phyloP scores from a whole-genome alignment of 176 grass and related monocot genomes.

The Canna indica region DNA sequence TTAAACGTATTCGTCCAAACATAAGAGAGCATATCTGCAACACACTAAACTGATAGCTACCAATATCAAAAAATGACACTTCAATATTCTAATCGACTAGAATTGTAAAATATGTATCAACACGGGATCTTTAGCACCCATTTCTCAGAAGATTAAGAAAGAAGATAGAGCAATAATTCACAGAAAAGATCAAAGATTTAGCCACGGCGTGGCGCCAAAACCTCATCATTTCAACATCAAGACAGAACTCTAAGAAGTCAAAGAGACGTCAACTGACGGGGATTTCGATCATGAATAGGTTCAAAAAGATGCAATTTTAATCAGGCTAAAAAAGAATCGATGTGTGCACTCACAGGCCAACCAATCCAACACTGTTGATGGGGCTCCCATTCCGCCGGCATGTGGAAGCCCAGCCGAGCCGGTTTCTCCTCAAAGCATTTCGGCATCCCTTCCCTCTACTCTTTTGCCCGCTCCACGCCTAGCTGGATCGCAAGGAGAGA shows the following conservation, averaged over 20 bases:
- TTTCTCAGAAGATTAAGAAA: too few relatives aligned
- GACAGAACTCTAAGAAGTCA: neutral
- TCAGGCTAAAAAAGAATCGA: neutral
- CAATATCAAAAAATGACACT: too few relatives aligned
- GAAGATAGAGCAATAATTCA: too few relatives aligned
- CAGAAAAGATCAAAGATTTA: neutral
- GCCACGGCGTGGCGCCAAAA: neutral
- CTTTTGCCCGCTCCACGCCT: neutral
- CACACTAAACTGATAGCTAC: too few relatives aligned
- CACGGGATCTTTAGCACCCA: too few relatives aligned
- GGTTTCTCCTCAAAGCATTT: constrained; percentile 22
- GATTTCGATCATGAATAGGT: neutral
- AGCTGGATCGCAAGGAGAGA: too few relatives aligned
- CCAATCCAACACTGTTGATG: constrained; percentile 93
- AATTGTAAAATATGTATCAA: too few relatives aligned
- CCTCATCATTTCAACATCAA: neutral
- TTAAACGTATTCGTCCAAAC: too few relatives aligned
- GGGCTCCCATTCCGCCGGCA: constrained; percentile 91
- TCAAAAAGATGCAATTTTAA: neutral
- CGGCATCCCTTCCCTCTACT: neutral
- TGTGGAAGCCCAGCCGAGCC: constrained; percentile 53
- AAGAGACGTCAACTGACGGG: neutral
- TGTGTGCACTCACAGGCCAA: constrained; percentile 51
- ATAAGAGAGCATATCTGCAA: too few relatives aligned
- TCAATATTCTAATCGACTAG: too few relatives aligned